Evolutionary conservation across 164 flowering plant species (phyloP), one percentile per base, ranked within the genome.

Genomic region (Magnolia officinalis): DNA sequence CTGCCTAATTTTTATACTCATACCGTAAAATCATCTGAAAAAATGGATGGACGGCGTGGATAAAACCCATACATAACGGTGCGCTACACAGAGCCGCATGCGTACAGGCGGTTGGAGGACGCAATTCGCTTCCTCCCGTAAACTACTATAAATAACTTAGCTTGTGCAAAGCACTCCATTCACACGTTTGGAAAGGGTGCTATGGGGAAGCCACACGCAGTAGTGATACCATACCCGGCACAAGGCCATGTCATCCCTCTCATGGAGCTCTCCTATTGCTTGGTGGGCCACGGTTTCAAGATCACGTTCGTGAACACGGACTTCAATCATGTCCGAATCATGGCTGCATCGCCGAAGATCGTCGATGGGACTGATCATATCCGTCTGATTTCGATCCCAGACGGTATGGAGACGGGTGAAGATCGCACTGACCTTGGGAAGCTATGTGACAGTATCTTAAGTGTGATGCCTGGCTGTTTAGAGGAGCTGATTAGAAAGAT

Each of bases 221-320:
- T 78, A 19, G 70, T 80, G 16, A 67, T 83, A 50, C 80, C 85
- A 45, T 75, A 19, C 70, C 82, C 82, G 6, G 79, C 77, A 50
- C 85, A 82, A 80, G 82, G 81, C 49, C 82, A 82, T 65, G 75
- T 80, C 2, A 75, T 59, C 20, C 81, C 82, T 18, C 72, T 82
- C 50, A 69, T 78, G 80, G 80, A 81, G 76, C 67, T 85, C 20
- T 78, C 84, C 0, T 80, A 83, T 67, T 63, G 67, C 50, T 65
- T 85, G 66, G 80, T 71, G 14, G 78, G 80, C 0, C 72, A 45
- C 1, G 87, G 84, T 6, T 75, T 85, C 29, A 74, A 69, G 18
- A 72, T 83, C 71, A 72, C 79, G 9, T 66, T 77, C 55, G 75
- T 77, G 14, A 63, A 65, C 75, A 72, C 72, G 1, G 75, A 78